Evolutionary conservation across 1,284 basidiomycete genomes (phyloP), one percentile per base, ranked within the genome.

Genomic region (Cystobasidium sp.): DNA sequence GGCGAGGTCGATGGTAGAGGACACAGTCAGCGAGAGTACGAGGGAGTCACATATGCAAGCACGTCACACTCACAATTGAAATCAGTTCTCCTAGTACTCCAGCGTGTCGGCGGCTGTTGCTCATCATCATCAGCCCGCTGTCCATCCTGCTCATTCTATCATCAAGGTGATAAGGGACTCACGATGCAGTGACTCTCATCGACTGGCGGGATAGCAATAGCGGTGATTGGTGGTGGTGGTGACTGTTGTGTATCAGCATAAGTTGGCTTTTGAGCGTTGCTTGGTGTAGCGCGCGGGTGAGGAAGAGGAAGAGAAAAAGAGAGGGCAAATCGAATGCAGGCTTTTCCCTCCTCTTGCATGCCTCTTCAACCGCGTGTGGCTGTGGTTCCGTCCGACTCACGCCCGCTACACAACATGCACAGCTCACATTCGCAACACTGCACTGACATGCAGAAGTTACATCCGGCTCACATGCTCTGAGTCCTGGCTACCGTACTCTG

Each of bases 101-200:
- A 53, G 64, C 64, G 64, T 66, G 64, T 66, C 64, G 64, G 47
- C 64, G 64, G 64, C 64, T 66, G 64, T 22, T 16, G n/a, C n/a
- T n/a, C n/a, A n/a, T n/a, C n/a, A n/a, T n/a, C 44, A 31, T 47
- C 14, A 39, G 20, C 20, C 14, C 16, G 44, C 5, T 24, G 22
- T 8, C 16, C 56, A 24, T 39, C 31, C 46, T 16, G 58, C 61
- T 10, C 6, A 24, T 16, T 46, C 55, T 3, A 14, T 56, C 31
- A 12, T 8, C 20, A 41, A 47, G 8, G 41, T n/a, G 8, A 18
- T 9, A 3, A 14, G 16, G 8, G 18, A 66, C 64, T 66, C 64
- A 66, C 64, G 64, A 66, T 37, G 64, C 44, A 41, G 64, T 66
- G 64, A 22, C 64, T 66, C 49, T 66, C 64, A 66, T 66, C 64